Evolutionary conservation across 1,284 basidiomycete species (phyloP), one percentile per base, ranked within the genome.

Genomic region (Marasmius fiardii): DNA sequence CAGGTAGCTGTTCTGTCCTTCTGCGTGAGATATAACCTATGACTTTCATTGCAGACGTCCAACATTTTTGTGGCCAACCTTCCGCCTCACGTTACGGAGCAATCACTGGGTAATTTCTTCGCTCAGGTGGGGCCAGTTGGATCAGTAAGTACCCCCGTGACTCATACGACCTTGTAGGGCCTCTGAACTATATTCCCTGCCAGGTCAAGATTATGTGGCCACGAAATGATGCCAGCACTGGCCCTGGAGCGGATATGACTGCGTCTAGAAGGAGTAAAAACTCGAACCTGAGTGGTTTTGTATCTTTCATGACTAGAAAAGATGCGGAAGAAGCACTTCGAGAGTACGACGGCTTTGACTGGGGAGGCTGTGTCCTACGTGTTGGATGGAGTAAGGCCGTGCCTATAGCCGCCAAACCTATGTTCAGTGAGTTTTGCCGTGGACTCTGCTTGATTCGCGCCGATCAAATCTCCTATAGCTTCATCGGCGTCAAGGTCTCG

Each of bases 161-260:
- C 12, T 24, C 10, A 52, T 56, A n/a, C 55, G 26, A n/a, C 45
- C 14, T 35, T 37, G 18, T 35, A 52, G 54, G 37, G 53, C 49
- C 45, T 45, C 33, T 57, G 34, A 23, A 56, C 54, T 16, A 41
- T 44, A n/a, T 51, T 41, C 48, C 12, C 47, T 41, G 45, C 5
- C 59, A 92, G 90, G 89, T 92, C 54, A 95, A 97, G 76, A 88
- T 98, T 58, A 96, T 98, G 94, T 98, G 94, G 93, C 95, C 94
- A 53, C 81, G 90, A 53, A 79, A 78, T 4, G 88, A 90, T 63
- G 74, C 68, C 3, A 74, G 77, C 2, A 61, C 68, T n/a, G 87
- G 86, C 31, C 86, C 86, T 51, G 90, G 89, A 1, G 79, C 84
- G 47, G 86, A 90, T 55, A 90, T 92, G 79, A 88, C 85, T 23